Conservation (phyloP, 148 eudicot genomes). For the Vaccinium vitisidaea region DNA sequence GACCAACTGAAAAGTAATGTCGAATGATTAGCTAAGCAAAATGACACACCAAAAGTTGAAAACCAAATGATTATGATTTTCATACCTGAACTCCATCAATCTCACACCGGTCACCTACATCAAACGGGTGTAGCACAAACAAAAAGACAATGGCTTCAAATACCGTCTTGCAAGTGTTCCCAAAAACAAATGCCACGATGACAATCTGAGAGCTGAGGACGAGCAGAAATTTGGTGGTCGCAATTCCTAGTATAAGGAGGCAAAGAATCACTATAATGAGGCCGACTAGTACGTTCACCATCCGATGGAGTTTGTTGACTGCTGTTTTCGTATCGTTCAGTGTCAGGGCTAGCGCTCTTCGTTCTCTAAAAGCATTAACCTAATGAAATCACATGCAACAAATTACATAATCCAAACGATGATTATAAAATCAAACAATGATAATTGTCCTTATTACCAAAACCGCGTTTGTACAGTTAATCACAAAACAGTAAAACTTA, state of each 20-base stretch:
- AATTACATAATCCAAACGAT: neutral
- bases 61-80: neutral
- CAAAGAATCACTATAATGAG: constrained; percentile 38
- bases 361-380: constrained; percentile 74
- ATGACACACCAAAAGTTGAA: neutral
- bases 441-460: neutral
- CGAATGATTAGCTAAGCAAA: neutral
- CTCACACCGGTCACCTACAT: constrained; percentile 86
- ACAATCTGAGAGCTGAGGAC: constrained; percentile 72
- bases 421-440: neutral
- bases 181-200: constrained; percentile 70
- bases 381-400: constrained; percentile 9
- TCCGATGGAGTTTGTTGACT: constrained; percentile 71
- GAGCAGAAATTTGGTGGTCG: constrained; percentile 46
- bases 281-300: constrained; percentile 61
- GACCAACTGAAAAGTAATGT: constrained; percentile 44
- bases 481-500: too few species aligned
- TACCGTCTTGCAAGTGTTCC: constrained; percentile 72
- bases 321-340: constrained; percentile 89
- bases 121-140: constrained; percentile 77
- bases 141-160: constrained; percentile 78
- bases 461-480: neutral
- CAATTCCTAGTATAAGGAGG: constrained; percentile 42
- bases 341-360: constrained; percentile 78
- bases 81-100: constrained; percentile 79